Conservation (phyloP, 1,139 yeast genomes). For the Diutina mesorugosa region DNA sequence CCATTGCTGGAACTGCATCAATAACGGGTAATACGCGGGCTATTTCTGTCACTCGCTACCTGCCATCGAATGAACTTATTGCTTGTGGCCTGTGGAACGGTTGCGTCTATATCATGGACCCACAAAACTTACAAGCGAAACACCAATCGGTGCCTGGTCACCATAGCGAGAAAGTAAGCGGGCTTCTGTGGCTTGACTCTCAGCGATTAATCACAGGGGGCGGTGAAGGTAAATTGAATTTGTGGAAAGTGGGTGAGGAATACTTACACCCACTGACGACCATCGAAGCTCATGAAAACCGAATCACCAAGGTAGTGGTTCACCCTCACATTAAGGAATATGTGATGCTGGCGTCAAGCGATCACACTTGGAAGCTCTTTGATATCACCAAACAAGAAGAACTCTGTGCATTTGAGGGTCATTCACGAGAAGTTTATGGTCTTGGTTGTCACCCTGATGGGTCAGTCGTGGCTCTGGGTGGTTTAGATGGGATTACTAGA, state of each 20-base stretch:
- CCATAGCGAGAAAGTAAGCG: slow-evolving; percentile 55
- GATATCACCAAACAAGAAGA: slow-evolving; percentile 34
- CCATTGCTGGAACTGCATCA: slow-evolving; percentile 57
- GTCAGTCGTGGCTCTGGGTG: slow-evolving; percentile 62
- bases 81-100: slow-evolving; percentile 52
- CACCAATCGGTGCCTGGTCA: slow-evolving; percentile 14
- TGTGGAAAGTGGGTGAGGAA: slow-evolving; percentile 21
- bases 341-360: slow-evolving; percentile 67
- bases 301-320: slow-evolving; percentile 52
- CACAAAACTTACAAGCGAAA: slow-evolving; percentile 20
- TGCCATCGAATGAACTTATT: neutral
- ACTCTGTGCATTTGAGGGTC: slow-evolving; percentile 65
- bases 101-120: slow-evolving; percentile 35
- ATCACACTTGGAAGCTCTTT: slow-evolving; percentile 86
- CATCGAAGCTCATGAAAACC: slow-evolving; percentile 27
- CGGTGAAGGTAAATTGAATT: slow-evolving; percentile 41
- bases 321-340: slow-evolving; percentile 47
- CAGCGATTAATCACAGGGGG: slow-evolving; percentile 44
- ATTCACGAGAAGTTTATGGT: slow-evolving; percentile 58
- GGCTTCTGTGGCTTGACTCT: slow-evolving; percentile 44
- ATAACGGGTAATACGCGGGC: slow-evolving; percentile 38
- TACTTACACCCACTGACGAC: neutral
- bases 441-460: slow-evolving; percentile 70
- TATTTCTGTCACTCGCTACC: neutral
- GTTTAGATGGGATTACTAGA: slow-evolving; percentile 61